phyloP scores from a whole-genome alignment of 306 rosid species.

The Gastrolobium bilobum region DNA sequence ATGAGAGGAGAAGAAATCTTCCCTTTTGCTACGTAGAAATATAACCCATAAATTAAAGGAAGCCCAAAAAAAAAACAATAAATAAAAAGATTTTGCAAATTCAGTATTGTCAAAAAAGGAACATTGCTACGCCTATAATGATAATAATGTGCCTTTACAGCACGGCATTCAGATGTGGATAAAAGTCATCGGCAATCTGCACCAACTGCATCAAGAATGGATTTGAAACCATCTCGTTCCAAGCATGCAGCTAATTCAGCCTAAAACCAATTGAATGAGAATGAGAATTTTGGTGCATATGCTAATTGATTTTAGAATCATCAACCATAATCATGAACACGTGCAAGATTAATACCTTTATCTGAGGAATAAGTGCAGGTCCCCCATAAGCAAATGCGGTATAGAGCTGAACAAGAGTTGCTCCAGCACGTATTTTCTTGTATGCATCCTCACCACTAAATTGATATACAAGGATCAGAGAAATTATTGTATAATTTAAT shows the following conservation, averaged over 20 bases:
- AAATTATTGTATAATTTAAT: conserved; percentile 33
- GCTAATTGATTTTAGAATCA: neutral
- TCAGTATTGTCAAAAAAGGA: conserved; percentile 28
- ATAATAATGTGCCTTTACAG: conserved; percentile 33
- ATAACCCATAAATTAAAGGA: neutral
- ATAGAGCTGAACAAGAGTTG: conserved; percentile 93
- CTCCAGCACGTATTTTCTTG: conserved; percentile 89
- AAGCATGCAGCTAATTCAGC: conserved; percentile 84
- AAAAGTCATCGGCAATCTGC: conserved; percentile 75
- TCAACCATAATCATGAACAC: conserved; percentile 27
- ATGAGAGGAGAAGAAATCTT: neutral
- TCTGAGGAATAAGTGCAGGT: conserved; percentile 95
- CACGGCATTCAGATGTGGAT: conserved; percentile 9
- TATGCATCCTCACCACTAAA: conserved; percentile 97
- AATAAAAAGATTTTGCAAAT: conserved; percentile 38
- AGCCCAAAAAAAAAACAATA: neutral
- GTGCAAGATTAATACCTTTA: conserved; percentile 73
- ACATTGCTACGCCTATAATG: conserved; percentile 31
- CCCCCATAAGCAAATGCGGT: conserved; percentile 95
- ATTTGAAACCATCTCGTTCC: conserved; percentile 95
- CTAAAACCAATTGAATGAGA: conserved; percentile 56
- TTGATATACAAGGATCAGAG: conserved; percentile 28
- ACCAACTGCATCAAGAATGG: conserved; percentile 86
- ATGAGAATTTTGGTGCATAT: conserved; percentile 42
- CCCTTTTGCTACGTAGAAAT: neutral